These are phyloP conservation scores for Cudoniella acicularis DNA, from an alignment of 495 filamentous ascomycete genomes.

Conservation along the genomic window DNA sequence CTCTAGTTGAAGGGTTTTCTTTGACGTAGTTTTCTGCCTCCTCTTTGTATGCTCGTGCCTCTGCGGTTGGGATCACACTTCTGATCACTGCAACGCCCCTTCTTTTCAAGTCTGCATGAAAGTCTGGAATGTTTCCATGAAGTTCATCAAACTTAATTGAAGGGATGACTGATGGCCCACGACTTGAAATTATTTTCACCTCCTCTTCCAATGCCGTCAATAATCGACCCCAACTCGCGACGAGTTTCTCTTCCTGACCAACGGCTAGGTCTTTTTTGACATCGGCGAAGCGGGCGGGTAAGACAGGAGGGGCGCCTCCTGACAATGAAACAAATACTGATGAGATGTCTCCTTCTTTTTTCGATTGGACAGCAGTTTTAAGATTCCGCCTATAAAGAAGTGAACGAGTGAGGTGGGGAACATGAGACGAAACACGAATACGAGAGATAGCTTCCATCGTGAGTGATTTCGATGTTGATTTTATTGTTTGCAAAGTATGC, in stretches of 20 bases:
- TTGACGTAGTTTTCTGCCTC: constrained; percentile 56
- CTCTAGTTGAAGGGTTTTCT: constrained; percentile 55
- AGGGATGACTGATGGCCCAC: constrained; percentile 48
- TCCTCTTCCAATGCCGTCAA: constrained; percentile 52
- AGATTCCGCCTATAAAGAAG: neutral
- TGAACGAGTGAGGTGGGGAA: neutral
- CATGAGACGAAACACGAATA: neutral
- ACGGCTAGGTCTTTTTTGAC: constrained; percentile 63
- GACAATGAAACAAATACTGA: constrained; percentile 80
- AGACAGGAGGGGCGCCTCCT: constrained; percentile 56
- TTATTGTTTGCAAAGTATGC: too few species aligned
- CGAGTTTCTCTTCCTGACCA: constrained; percentile 59
- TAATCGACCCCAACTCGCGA: constrained; percentile 66
- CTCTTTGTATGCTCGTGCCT: constrained; percentile 57
- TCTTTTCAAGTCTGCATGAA: constrained; percentile 49
- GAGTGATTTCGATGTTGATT: too few species aligned
- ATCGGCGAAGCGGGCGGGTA: constrained; percentile 70
- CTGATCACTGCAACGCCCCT: constrained; percentile 61
- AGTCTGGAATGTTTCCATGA: constrained; percentile 33
- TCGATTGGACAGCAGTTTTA: neutral
- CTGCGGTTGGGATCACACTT: constrained; percentile 55
- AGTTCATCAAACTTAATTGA: constrained; percentile 55
- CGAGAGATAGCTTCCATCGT: neutral
- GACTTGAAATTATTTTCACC: constrained; percentile 41
- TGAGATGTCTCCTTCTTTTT: constrained; percentile 71